phyloP scores from a whole-genome alignment of 768 basidiomycete genomes.

The Lanmaoa pseudosensibilis region DNA sequence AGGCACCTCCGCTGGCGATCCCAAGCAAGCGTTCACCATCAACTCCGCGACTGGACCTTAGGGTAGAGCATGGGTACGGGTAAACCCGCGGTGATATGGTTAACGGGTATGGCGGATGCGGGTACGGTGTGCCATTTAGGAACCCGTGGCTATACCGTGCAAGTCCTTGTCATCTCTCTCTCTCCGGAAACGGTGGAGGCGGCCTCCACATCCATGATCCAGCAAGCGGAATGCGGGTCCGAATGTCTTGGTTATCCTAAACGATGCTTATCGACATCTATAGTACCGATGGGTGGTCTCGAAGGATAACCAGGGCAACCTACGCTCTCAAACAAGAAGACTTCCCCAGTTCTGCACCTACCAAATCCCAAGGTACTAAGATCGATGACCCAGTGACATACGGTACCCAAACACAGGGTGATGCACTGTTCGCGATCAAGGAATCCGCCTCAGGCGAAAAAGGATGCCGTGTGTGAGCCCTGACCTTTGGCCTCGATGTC shows the following conservation, averaged over 20 bases:
- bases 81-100: too few species aligned
- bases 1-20: not conserved
- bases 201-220: not conserved
- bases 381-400: constrained; percentile 2
- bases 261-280: not conserved
- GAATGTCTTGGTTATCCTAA: not conserved
- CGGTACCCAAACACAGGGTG: not conserved
- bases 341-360: not conserved
- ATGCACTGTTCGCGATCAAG: constrained; percentile 1
- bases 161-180: not conserved
- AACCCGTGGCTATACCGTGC: too few species aligned
- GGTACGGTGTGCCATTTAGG: too few species aligned
- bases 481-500: not conserved
- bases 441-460: constrained; percentile 1
- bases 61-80: too few species aligned
- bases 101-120: too few species aligned
- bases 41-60: constrained; percentile 7
- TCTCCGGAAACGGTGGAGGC: constrained; percentile 4
- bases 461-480: constrained; percentile 3
- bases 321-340: constrained; percentile 5
- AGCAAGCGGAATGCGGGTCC: not conserved
- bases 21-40: not conserved
- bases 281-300: constrained; percentile 11
- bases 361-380: not conserved
- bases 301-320: constrained; percentile 1